phyloP scores from a whole-genome alignment of 2,329 filamentous ascomycete species.

The Graphilbum ipis-grandicollis region DNA sequence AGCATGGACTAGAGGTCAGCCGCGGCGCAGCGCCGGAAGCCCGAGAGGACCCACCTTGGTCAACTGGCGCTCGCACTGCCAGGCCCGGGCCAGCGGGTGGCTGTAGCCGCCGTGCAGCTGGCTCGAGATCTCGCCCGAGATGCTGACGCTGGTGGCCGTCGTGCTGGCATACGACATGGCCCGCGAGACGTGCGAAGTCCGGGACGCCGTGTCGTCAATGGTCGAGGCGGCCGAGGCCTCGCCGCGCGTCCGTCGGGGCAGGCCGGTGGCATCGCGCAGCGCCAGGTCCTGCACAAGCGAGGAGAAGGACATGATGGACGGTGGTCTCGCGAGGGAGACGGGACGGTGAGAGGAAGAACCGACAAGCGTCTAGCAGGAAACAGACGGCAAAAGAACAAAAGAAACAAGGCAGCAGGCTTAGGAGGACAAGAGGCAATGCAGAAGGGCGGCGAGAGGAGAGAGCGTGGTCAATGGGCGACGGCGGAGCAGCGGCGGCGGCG shows the following conservation, averaged over 20 bases:
- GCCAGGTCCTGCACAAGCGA: conserved; percentile 48
- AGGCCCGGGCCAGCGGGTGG: conserved; percentile 61
- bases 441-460: too few relatives aligned
- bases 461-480: too few relatives aligned
- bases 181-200: conserved; percentile 42
- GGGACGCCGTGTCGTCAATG: conserved; percentile 41
- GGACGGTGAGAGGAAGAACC: too few relatives aligned
- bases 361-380: too few relatives aligned
- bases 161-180: conserved; percentile 52
- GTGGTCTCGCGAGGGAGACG: too few relatives aligned
- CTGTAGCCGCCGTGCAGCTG: conserved; percentile 72
- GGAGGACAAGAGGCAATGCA: too few relatives aligned
- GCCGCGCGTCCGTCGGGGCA: conserved; percentile 27
- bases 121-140: conserved; percentile 59
- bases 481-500: too few relatives aligned
- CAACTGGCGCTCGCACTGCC: conserved; percentile 72
- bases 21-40: too few relatives aligned
- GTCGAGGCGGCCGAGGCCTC: conserved; percentile 30
- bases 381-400: too few relatives aligned
- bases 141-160: conserved; percentile 50
- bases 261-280: conserved; percentile 32
- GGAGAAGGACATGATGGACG: conserved; percentile 51
- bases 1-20: conserved; percentile 81
- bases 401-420: too few relatives aligned
- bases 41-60: conserved; percentile 67